A percentile compares a stretch with the other conserved stretches of the same genome.
Conservation (phyloP, 306 rosid species). For the Luffa acutangula region DNA sequence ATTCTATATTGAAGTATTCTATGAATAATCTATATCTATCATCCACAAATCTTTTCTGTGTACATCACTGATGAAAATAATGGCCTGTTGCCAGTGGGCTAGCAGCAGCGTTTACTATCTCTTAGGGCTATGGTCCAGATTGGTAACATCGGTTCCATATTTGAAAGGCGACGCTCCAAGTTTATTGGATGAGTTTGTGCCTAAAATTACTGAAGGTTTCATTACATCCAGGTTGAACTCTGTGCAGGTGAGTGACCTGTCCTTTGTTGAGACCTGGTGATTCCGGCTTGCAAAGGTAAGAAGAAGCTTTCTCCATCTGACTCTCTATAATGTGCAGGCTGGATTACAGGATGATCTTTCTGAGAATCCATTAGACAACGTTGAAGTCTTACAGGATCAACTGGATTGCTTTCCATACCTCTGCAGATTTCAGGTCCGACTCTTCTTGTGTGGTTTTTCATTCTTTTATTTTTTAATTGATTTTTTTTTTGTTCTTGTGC, state of each 20-base stretch:
- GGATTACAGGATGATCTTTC: constrained; percentile 83
- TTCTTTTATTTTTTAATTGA: not conserved
- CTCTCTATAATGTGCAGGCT: constrained; percentile 44
- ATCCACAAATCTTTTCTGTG: constrained; percentile 9
- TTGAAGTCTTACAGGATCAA: constrained; percentile 97
- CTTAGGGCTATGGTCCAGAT: constrained; percentile 95
- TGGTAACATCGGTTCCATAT: constrained; percentile 97
- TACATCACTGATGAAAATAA: constrained; percentile 27
- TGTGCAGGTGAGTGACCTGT: constrained; percentile 62
- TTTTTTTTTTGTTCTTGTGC: not conserved
- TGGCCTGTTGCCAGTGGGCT: constrained; percentile 72
- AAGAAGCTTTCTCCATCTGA: constrained; percentile 10
- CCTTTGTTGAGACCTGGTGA: constrained; percentile 4
- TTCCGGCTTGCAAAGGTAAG: constrained; percentile 13
- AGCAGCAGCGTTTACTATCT: constrained; percentile 98
- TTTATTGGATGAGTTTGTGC: constrained; percentile 96
- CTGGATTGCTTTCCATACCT: constrained; percentile 92
- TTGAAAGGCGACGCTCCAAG: constrained; percentile 98
- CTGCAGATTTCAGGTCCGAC: constrained; percentile 83
- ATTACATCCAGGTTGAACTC: constrained; percentile 91
- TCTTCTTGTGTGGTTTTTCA: not conserved
- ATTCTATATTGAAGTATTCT: not conserved
- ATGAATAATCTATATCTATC: constrained; percentile 15
- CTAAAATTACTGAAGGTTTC: constrained; percentile 91
- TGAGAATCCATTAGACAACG: constrained; percentile 95